Evolutionary conservation across 1,139 yeast species (phyloP), one percentile per base, ranked within the genome.

Genomic region (Debaryomyces subglobosus): DNA sequence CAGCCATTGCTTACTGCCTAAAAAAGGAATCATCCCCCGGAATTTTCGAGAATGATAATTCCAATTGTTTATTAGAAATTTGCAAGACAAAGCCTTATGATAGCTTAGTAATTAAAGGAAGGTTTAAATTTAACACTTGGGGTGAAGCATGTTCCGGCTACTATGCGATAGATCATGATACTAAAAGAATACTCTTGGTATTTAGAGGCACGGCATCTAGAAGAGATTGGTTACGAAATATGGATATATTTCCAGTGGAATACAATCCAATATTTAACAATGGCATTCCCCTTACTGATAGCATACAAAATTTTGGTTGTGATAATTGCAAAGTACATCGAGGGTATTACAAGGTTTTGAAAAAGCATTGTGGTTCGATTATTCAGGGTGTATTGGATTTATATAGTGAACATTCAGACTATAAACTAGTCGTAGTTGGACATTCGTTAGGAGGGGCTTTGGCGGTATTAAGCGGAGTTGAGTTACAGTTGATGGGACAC

Each of bases 401-500:
- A 51, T 61, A 62, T 50, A 43, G 58, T 1, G 43, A 62, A 18
- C 63, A 76, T 55, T 79, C 83, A 0, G 74, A 73, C 23, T 85
- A 82, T 59, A 63, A 71, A 37, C 53, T 85, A 13, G 72, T 79
- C 3, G 72, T 85, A 2, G 68, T 81, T 2, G 94, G 94, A 0
- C 94, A 86, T 65, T 86, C 94, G 0, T 63, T 86, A 25, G 95
- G 94, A 1, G 94, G 85, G 2, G 89, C 90, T 0, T 65, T 85
- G 48, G 85, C 90, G 0, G 64, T 74, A 12, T 64, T 87, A 34
- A 74, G 82, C 9, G 91, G 86, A 0, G 71, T 83, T 23, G 91
- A 86, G 57, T 71, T 82, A 48, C 71, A 72, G 51, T 54, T 78
- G 6, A 57, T 78, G 59, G 88, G 87, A 0, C 69, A 68, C 46